phyloP scores from a whole-genome alignment of 2,329 filamentous ascomycete genomes.

The Aspergillus chevalieri region DNA sequence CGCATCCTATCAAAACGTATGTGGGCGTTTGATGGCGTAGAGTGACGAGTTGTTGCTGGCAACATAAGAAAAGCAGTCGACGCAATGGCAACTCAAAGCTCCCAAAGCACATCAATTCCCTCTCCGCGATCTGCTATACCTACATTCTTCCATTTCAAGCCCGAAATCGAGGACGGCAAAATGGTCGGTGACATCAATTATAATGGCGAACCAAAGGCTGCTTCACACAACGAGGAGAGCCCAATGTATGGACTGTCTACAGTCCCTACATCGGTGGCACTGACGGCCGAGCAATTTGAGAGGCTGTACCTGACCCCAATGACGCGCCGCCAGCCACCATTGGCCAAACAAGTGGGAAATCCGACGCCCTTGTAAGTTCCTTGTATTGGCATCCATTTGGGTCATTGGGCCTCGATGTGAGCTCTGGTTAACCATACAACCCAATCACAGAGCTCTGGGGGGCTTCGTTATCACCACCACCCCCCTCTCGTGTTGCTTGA shows the following conservation, averaged over 20 bases:
- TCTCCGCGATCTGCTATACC: neutral
- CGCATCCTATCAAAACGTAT: no score
- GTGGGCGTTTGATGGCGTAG: no score
- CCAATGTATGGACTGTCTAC: slow-evolving; percentile 5
- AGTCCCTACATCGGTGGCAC: slow-evolving; percentile 19
- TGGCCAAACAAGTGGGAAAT: slow-evolving; percentile 26
- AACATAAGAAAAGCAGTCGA: no score
- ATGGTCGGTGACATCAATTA: slow-evolving; percentile 6
- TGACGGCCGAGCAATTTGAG: slow-evolving; percentile 30
- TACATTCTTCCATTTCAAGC: neutral
- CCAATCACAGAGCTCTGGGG: slow-evolving; percentile 13
- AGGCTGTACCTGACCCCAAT: slow-evolving; percentile 30
- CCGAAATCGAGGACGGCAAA: neutral
- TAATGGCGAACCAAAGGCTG: slow-evolving; percentile 4
- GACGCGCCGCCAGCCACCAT: slow-evolving; percentile 22
- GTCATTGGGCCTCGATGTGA: neutral
- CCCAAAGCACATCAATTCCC: neutral
- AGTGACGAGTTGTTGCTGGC: no score
- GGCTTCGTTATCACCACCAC: slow-evolving; percentile 23
- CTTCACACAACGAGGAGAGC: slow-evolving; percentile 5
- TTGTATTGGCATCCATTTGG: neutral
- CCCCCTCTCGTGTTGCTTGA: slow-evolving; percentile 19
- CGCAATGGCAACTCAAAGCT: neutral
- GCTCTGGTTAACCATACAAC: neutral
- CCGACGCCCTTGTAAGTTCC: slow-evolving; percentile 27